Base-by-base conservation (phyloP, 2,329 filamentous ascomycete genomes). In the Aspergillus sp. region DNA sequence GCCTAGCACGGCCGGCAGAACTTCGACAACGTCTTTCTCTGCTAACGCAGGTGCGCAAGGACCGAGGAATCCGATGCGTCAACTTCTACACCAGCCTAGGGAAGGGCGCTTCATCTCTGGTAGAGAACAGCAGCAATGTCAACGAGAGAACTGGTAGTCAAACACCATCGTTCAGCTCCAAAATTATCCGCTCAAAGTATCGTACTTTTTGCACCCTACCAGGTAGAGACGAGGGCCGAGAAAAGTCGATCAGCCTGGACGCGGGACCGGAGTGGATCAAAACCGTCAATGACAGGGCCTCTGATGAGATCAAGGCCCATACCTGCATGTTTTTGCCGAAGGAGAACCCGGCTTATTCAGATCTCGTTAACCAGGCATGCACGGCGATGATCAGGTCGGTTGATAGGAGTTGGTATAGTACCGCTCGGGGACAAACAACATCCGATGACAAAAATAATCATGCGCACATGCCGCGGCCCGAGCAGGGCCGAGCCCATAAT, bases 181-280 rank as follows among this genome's bases (percentile, higher is more conserved):
- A 69, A 59, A 71, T 78, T 55, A 65, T 77, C 67, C 65, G 76
- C 61, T 66, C 76, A 51, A 84, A 82, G 50, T 82, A 93, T 61
- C 83, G 95, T 65, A 98, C 93, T 0, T 99, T 98, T 71, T 96
- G 93, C 76, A 90, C 91, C 57, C 72, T 96, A 54, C 91, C 92
- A 2, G 81, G 82, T 62, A 82, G 80, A 74, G 66, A 75, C 22
- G 68, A 74, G 38, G 65, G 68, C 34, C 58, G 69, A 51, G 67
- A 64, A 22, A 53, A 59, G 34, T 47, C 60, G 41, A 63, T 56
- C 32, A 57, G 60, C 12, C 59, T 62, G 7, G 67, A 64, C 39
- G 54, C 62, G 74, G 82, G 59, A 76, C 84, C 67, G 61, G 81
- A 66, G 64, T 96, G 90, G 89, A 80, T 81, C 61, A 83, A 85